Evolutionary conservation across 1,284 basidiomycete species (phyloP), one percentile per base, ranked within the genome.

Genomic region (Cutaneotrichosporon sp.): DNA sequence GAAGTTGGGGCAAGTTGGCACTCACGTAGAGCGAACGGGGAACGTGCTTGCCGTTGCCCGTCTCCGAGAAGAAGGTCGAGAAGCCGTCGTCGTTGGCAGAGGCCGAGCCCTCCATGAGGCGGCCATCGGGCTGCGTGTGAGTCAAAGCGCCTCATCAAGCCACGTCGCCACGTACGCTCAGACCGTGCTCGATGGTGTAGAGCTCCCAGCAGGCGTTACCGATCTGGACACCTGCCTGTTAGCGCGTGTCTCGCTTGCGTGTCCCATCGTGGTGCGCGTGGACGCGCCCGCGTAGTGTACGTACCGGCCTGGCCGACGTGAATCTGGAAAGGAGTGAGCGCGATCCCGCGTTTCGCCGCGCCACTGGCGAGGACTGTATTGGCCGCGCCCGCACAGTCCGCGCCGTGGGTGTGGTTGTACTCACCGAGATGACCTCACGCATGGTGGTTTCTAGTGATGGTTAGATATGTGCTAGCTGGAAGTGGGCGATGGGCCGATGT

Each of bases 131-230:
- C 91, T 95, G 70, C 25, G 56, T 58, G 53, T 50, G 57, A 36
- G 60, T 67, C 58, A 71, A 68, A 54, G 56, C 56, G 49, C 25
- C 47, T 18, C 8, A 42, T 42, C 38, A 31, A 20, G 56, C 56
- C 60, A 58, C 62, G 57, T 63, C 62, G 56, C 43, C 56, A 86
- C 89, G 79, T 74, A 95, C 92, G 81, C 89, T 92, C 71, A 99
- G 85, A 77, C 95, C 95, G 81, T 99, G 97, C 83, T 99, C 97
- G 73, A 95, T 87, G 70, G 94, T 97, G 85, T 99, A 99, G 68
- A 99, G 87, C 82, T 97, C 95, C 95, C 95, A 95, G 83, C 92
- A 95, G 78, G 92, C 92, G 78, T 95, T 95, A 80, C 93, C 92
- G 75, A 97, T 95, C 72, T 81, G 80, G 59, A 80, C 79, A 79